Evolutionary conservation across 306 rosid species (phyloP).

Genomic region (Quercus dentata): DNA sequence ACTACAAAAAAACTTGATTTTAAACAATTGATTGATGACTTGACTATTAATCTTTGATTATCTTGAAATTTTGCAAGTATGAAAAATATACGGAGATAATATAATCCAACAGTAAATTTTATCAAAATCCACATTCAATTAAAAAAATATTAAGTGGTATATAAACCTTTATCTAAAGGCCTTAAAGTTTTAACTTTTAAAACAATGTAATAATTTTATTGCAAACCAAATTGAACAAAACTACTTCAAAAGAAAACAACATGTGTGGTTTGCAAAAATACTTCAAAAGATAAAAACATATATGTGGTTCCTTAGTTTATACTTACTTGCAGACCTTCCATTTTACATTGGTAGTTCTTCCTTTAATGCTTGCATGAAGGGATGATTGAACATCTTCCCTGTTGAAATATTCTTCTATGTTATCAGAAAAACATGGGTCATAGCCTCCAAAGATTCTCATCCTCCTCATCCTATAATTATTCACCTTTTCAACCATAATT

Average conservation of each 20-base stretch:
- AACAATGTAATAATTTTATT: too few species aligned
- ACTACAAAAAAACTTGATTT: too few species aligned
- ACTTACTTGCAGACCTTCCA: slow-evolving; percentile 56
- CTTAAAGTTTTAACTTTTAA: too few species aligned
- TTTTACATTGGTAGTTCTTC: slow-evolving; percentile 15
- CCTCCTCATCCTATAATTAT: slow-evolving; percentile 20
- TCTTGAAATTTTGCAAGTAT: too few species aligned
- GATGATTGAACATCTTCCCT: slow-evolving; percentile 45
- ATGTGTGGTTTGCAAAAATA: neutral
- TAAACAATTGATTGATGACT: too few species aligned
- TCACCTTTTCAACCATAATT: neutral
- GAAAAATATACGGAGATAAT: too few species aligned
- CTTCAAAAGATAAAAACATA: neutral
- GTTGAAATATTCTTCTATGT: slow-evolving; percentile 49
- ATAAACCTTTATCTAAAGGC: neutral
- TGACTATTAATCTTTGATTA: too few species aligned
- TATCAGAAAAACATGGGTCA: slow-evolving; percentile 50
- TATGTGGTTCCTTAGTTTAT: neutral
- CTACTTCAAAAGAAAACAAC: neutral
- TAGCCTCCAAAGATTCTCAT: slow-evolving; percentile 52
- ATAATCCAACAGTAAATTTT: too few species aligned
- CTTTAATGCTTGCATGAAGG: slow-evolving; percentile 28
- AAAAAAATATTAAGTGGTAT: too few species aligned
- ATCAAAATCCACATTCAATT: too few species aligned
- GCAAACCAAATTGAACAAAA: neutral